A percentile compares a stretch with the other conserved stretches of the same genome.
These are phyloP conservation scores for Nevesoporus exiguus DNA, from an alignment of 768 basidiomycete genomes.

Conservation along the genomic window DNA sequence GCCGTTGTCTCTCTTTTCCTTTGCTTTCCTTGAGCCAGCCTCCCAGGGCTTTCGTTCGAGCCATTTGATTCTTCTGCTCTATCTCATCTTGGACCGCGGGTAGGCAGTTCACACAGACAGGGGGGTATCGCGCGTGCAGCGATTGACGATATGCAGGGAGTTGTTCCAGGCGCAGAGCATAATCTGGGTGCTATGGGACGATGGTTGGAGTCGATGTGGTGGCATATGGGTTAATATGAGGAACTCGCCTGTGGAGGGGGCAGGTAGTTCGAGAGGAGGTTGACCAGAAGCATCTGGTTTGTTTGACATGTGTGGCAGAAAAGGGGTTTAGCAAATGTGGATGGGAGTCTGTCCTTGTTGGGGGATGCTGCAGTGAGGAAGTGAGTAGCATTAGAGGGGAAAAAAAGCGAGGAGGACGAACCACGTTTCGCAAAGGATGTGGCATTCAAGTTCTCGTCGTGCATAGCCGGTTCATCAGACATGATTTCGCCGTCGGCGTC, in stretches of 20 bases:
- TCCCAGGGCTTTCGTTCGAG: conserved; percentile 71
- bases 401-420: conserved; percentile 27
- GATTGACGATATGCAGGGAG: conserved; percentile 72
- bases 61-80: conserved; percentile 74
- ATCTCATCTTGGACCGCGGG: conserved; percentile 84
- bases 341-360: conserved; percentile 65
- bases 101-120: conserved; percentile 72
- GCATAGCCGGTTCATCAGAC: conserved; percentile 87
- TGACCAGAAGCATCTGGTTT: conserved; percentile 86
- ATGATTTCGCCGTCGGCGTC: conserved; percentile 70
- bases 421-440: conserved; percentile 71
- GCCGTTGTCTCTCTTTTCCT: conserved; percentile 57
- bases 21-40: conserved; percentile 64
- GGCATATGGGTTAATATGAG: not conserved
- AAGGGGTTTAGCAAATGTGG: conserved; percentile 50
- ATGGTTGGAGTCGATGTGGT: not conserved
- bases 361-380: conserved; percentile 49
- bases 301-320: conserved; percentile 90
- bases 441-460: conserved; percentile 69
- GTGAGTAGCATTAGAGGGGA: not conserved
- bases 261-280: conserved; percentile 86
- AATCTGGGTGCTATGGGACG: conserved; percentile 64
- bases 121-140: conserved; percentile 80
- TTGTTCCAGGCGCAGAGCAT: conserved; percentile 55
- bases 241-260: conserved; percentile 67